phyloP scores from a whole-genome alignment of 1,284 basidiomycete species.

The Austroboletus novae-zelandiae region DNA sequence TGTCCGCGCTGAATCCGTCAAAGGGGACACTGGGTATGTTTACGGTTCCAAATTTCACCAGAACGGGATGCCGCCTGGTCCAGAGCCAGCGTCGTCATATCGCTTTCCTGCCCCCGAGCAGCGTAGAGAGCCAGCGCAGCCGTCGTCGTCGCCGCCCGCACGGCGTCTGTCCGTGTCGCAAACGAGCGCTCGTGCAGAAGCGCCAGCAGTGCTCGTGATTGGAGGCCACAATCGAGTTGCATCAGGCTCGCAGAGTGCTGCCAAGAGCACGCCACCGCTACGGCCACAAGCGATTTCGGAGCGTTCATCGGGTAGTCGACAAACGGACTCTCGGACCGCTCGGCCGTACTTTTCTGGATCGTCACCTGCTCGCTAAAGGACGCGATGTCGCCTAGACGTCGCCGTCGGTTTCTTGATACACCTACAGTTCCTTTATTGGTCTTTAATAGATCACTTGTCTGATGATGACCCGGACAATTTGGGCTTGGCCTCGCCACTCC shows the following conservation, averaged over 20 bases:
- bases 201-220: constrained; percentile 24
- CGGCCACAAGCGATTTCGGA: constrained; percentile 19
- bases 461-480: constrained; percentile 19
- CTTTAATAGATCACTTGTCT: constrained; percentile 6
- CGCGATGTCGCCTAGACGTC: not conserved
- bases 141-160: constrained; percentile 40
- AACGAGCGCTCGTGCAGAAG: constrained; percentile 44
- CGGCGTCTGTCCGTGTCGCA: constrained; percentile 46
- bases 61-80: constrained; percentile 21
- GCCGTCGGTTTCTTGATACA: constrained; percentile 1
- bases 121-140: constrained; percentile 28
- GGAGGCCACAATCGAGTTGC: constrained; percentile 21
- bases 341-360: constrained; percentile 23
- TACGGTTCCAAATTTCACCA: constrained; percentile 20
- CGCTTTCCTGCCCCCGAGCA: constrained; percentile 26
- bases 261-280: constrained; percentile 21
- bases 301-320: constrained; percentile 16
- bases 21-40: constrained; percentile 27
- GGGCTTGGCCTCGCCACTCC: constrained; percentile 10
- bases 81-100: constrained; percentile 26
- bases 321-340: constrained; percentile 19
- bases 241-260: constrained; percentile 10
- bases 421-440: not conserved
- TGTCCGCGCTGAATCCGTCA: constrained; percentile 34
- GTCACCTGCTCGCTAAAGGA: constrained; percentile 16